A percentile compares a stretch with the other conserved stretches of the same genome.
Evolutionary conservation across 495 filamentous ascomycete genomes (phyloP).

Genomic region (Podospora australis): DNA sequence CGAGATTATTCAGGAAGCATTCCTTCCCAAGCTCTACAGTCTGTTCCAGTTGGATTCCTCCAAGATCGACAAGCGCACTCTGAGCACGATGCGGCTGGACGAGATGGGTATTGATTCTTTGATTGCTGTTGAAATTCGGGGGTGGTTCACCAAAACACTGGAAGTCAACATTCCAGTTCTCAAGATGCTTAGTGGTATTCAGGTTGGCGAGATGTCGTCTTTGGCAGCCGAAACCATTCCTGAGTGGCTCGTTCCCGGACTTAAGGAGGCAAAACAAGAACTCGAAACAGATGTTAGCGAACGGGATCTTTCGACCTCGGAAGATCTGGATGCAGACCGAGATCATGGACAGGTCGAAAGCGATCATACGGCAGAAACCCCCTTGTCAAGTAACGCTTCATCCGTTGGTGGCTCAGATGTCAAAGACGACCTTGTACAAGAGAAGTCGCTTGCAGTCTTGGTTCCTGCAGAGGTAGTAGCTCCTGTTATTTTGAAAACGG

Average conservation of each 20-base stretch:
- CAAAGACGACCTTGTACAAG: background rate
- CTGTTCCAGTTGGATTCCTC: background rate
- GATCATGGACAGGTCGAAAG: no score
- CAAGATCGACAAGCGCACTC: slow-evolving; percentile 1
- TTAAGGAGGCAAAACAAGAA: no score
- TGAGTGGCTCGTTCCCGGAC: background rate
- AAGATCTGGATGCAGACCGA: no score
- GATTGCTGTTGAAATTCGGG: slow-evolving; percentile 26
- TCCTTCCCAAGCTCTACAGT: slow-evolving; percentile 2
- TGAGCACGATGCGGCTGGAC: background rate
- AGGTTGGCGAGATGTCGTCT: background rate
- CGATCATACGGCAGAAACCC: background rate
- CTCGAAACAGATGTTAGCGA: no score
- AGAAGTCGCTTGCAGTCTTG: background rate
- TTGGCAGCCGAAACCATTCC: background rate
- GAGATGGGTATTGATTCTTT: slow-evolving; percentile 30
- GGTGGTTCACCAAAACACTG: slow-evolving; percentile 29
- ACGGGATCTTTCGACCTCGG: background rate
- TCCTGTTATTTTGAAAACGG: background rate
- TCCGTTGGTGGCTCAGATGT: background rate
- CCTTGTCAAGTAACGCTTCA: background rate
- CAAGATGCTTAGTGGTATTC: slow-evolving; percentile 5
- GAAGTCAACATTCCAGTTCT: slow-evolving; percentile 17
- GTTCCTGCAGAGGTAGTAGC: background rate
- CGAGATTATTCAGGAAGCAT: background rate